Evolutionary conservation across 1,139 yeast species (phyloP).

Genomic region (Geotrichum aggregatum): DNA sequence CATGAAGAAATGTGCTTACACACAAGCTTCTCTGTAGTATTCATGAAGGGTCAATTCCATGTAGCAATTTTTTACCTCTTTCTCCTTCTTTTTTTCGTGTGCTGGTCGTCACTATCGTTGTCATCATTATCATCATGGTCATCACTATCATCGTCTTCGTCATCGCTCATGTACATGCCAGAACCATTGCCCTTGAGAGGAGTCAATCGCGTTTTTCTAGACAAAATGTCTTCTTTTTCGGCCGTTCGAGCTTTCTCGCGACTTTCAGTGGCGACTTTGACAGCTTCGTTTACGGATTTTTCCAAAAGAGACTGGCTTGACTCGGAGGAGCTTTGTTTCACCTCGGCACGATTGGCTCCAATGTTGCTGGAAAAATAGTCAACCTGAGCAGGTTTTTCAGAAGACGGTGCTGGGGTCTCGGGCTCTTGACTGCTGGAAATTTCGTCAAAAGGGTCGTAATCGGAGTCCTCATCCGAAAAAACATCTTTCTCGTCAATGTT

Average conservation of each 20-base stretch:
- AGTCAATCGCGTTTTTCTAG: neutral
- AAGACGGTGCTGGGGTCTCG: neutral
- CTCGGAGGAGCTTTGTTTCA: no score
- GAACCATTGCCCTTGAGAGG: neutral
- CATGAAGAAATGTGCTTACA: no score
- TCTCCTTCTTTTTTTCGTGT: neutral
- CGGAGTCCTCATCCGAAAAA: slow-evolving; percentile 4
- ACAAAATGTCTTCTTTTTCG: neutral
- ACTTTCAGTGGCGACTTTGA: neutral
- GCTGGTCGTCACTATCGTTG: neutral
- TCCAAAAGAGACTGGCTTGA: no score
- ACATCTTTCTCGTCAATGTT: neutral
- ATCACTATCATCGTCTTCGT: slow-evolving; percentile 2
- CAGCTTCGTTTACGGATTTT: neutral
- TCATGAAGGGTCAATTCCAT: no score
- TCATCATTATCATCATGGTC: neutral
- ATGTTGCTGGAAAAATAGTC: slow-evolving; percentile 1
- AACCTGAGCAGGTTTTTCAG: neutral
- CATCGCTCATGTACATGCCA: neutral
- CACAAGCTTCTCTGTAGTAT: no score
- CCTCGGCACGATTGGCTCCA: neutral
- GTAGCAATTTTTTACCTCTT: no score
- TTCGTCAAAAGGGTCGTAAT: slow-evolving; percentile 4
- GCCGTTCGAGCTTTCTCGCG: neutral
- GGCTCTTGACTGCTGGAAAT: neutral